Evolutionary conservation across 352 stramenopile genomes (phyloP), one percentile per base, ranked within the genome.

Genomic region (Phytophthora rubi): DNA sequence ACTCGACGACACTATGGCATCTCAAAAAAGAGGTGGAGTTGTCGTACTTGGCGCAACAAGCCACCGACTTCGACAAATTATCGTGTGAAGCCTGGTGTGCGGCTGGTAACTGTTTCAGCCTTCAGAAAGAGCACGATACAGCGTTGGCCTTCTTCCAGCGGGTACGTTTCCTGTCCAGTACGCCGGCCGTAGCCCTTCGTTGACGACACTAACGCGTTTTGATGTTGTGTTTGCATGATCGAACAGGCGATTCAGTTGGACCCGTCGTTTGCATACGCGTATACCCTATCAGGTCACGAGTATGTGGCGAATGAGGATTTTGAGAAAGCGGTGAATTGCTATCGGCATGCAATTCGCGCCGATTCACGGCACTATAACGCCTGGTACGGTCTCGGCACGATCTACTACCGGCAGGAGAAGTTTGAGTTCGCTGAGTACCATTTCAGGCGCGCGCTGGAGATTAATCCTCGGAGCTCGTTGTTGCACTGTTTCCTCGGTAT

Each of bases 271-370:
- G 98, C 97, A 13, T 99, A 99, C 71, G 95, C 95, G n/a, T 98
- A 99, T 80, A 99, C 97, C 18, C 81, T 99, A 0, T 98, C 90
- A 15, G 97, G 97, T 5, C 97, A 99, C 82, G 97, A 99, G 65
- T 99, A 99, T 72, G 92, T 99, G 35, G 86, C 93, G 5, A 99
- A 99, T 76, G 97, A 99, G 83, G 96, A 99, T 77, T 99, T 99
- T 83, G 96, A 99, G 30, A 99, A 99, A 72, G 97, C 97, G 0
- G 92, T 98, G 53, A 94, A 90, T 53, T 99, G 95, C 68, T 99
- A 98, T 62, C 86, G 97, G 16, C 91, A 98, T 70, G 97, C 97
- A 6, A 97, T 99, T 58, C 86, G 93, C 28, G 90, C 89, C 1
- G 91, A 99, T 75, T 82, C 94, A 16, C 84, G 95, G 12, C 92